Evolutionary conservation across 176 grass and related monocot genomes (phyloP).

Genomic region (barley (Hordeum vulgare)): DNA sequence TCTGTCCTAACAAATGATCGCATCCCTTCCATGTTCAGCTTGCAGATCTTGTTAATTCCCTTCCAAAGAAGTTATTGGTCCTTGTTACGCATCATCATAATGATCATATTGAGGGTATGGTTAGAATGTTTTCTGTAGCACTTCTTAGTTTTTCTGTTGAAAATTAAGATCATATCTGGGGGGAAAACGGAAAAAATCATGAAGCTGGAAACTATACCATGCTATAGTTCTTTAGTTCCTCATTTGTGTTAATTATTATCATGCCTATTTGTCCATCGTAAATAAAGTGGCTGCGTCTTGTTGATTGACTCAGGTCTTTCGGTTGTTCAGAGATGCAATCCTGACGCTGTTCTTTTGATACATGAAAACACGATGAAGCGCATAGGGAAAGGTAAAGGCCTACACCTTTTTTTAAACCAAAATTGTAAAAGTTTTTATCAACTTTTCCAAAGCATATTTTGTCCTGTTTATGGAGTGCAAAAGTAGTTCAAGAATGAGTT

Average conservation of each 20-base stretch:
- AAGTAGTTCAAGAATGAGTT: conserved; percentile 1
- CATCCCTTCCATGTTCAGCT: conserved; percentile 54
- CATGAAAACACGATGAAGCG: conserved; percentile 74
- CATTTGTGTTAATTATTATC: conserved; percentile 11
- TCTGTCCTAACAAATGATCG: background rate
- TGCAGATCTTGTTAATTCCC: conserved; percentile 67
- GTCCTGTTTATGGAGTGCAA: background rate
- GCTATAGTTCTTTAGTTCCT: background rate
- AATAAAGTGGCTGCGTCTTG: background rate
- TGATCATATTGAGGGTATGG: conserved; percentile 87
- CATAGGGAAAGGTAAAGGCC: conserved; percentile 52
- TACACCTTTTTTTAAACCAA: background rate
- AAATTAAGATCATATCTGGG: background rate
- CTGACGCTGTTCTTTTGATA: conserved; percentile 68
- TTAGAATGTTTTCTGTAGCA: background rate
- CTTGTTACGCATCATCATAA: conserved; percentile 96
- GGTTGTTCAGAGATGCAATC: conserved; percentile 72
- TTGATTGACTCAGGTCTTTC: conserved; percentile 61
- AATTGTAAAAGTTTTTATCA: background rate
- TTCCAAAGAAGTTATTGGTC: conserved; percentile 82
- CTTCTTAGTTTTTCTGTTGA: background rate
- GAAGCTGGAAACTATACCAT: background rate
- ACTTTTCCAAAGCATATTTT: conserved; percentile 3
- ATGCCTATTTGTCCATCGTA: background rate
- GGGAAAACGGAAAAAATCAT: background rate